Evolutionary conservation across 2,329 filamentous ascomycete genomes (phyloP).

Genomic region (Macrophomina pseudophaseolina): DNA sequence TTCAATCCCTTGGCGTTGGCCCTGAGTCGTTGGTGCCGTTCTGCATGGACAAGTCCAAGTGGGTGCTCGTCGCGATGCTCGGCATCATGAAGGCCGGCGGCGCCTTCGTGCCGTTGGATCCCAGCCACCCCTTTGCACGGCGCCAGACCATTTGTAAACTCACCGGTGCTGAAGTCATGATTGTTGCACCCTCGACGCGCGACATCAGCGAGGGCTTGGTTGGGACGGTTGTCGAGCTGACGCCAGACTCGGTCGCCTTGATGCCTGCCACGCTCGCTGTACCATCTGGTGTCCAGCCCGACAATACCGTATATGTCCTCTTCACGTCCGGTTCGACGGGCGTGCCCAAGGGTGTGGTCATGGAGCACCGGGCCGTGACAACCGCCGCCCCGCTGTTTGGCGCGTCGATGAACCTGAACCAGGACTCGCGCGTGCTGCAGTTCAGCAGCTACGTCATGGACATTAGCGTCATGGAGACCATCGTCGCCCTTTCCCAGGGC

Average conservation of each 20-base stretch:
- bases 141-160: conserved; percentile 31
- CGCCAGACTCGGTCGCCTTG: neutral
- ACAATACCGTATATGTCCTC: neutral
- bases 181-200: conserved; percentile 34
- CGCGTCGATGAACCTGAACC: conserved; percentile 30
- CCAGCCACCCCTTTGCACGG: neutral
- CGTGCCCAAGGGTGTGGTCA: conserved; percentile 31
- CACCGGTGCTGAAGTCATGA: conserved; percentile 37
- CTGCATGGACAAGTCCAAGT: conserved; percentile 47
- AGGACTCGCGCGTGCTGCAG: conserved; percentile 46
- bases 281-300: neutral
- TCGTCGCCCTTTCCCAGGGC: conserved; percentile 61
- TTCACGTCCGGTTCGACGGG: neutral
- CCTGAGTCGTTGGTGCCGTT: conserved; percentile 43
- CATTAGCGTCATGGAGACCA: conserved; percentile 59
- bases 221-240: conserved; percentile 29
- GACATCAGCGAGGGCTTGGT: conserved; percentile 11
- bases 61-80: conserved; percentile 44
- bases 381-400: conserved; percentile 43
- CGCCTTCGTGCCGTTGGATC: neutral
- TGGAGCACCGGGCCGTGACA: conserved; percentile 28
- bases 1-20: conserved; percentile 38
- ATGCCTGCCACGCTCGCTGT: neutral
- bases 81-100: conserved; percentile 44
- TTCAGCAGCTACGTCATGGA: conserved; percentile 61